phyloP scores from a whole-genome alignment of 306 rosid genomes.

The Vigna trinervia region DNA sequence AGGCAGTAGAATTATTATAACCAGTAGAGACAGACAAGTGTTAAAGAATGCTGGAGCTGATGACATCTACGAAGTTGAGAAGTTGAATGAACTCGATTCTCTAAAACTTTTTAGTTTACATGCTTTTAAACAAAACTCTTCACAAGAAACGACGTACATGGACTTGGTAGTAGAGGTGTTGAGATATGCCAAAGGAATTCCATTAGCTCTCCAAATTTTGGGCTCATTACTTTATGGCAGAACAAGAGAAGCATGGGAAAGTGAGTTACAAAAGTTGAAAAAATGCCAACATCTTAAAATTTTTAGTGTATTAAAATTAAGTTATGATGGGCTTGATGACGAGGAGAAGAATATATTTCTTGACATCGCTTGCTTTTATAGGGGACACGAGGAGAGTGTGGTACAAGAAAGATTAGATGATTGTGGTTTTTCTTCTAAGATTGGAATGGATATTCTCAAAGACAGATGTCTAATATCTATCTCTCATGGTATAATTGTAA shows the following conservation, averaged over 20 bases:
- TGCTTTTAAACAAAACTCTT: constrained; percentile 37
- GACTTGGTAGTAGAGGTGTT: constrained; percentile 8
- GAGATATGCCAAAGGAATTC: constrained; percentile 43
- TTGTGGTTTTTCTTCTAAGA: constrained; percentile 21
- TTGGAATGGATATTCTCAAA: constrained; percentile 32
- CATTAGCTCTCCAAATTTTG: constrained; percentile 47
- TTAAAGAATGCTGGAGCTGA: constrained; percentile 22
- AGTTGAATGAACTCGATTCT: constrained; percentile 39
- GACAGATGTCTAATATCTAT: constrained; percentile 32
- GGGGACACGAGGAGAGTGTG: not conserved
- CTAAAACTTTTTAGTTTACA: constrained; percentile 38
- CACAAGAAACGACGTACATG: not conserved
- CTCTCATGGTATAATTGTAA: not conserved
- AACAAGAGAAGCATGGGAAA: constrained; percentile 36
- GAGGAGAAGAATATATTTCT: constrained; percentile 25
- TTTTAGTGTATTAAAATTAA: constrained; percentile 12
- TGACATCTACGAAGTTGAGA: constrained; percentile 33
- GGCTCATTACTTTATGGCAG: constrained; percentile 35
- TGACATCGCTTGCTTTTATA: constrained; percentile 44
- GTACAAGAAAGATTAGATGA: not conserved
- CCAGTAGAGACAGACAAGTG: constrained; percentile 38
- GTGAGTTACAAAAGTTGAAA: constrained; percentile 24
- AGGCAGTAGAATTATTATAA: constrained; percentile 41
- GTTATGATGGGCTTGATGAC: constrained; percentile 44
- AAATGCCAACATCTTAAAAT: not conserved